phyloP scores from a whole-genome alignment of 805 yeast genomes.

The Metschnikowia santaceciliae region DNA sequence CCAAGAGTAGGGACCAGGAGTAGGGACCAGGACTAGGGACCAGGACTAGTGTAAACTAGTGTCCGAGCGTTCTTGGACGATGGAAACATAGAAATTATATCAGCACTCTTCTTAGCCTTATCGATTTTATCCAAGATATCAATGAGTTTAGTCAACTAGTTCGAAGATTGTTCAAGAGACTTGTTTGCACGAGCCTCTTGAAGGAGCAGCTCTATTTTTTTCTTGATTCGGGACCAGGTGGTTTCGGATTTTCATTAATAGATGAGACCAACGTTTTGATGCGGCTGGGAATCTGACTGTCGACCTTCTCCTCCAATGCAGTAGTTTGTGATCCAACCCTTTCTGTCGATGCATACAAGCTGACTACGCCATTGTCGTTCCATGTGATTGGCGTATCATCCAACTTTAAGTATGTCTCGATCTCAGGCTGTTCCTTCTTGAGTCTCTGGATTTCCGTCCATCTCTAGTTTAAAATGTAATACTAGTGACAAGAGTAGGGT shows the following conservation, averaged over 20 bases:
- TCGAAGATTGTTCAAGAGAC: conserved; percentile 19
- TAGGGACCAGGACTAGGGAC: no score
- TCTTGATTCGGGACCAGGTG: conserved; percentile 17
- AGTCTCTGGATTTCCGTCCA: conserved; percentile 3
- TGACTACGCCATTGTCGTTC: conserved; percentile 29
- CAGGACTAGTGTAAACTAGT: no score
- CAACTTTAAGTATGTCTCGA: conserved; percentile 21
- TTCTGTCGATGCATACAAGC: conserved; percentile 21
- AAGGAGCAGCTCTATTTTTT: conserved; percentile 8
- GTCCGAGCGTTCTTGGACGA: conserved; percentile 20
- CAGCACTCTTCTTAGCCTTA: conserved; percentile 31
- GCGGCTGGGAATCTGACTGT: conserved; percentile 14
- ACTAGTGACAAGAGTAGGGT: no score
- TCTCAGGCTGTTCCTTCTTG: background rate
- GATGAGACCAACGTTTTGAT: conserved; percentile 15
- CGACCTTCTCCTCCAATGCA: conserved; percentile 20
- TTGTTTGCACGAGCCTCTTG: conserved; percentile 14
- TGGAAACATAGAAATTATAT: conserved; percentile 24
- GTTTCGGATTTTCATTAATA: conserved; percentile 9
- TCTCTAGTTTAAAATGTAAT: conserved; percentile 25
- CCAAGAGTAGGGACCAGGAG: no score
- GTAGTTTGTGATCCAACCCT: conserved; percentile 18
- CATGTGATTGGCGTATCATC: conserved; percentile 17
- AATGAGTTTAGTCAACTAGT: conserved; percentile 20
- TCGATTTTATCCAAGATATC: conserved; percentile 29